Evolutionary conservation across 1,139 yeast species (phyloP).

Genomic region (Kodamaea arcana): DNA sequence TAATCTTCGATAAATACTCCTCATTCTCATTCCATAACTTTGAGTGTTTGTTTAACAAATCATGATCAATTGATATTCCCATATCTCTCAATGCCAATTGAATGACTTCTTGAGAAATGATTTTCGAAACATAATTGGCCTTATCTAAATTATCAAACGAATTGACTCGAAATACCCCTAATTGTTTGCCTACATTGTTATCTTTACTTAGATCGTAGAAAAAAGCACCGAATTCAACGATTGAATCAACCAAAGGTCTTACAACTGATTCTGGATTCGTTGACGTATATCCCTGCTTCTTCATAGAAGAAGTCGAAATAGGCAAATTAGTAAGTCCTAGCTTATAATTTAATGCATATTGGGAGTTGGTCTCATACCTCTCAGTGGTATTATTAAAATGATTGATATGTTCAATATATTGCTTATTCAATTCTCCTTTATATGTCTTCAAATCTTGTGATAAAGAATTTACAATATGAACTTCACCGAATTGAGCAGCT

Average conservation of each 20-base stretch:
- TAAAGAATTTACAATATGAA: conserved; percentile 55
- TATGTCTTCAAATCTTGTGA: conserved; percentile 36
- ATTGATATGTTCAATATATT: conserved; percentile 29
- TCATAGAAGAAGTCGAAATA: conserved; percentile 29
- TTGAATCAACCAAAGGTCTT: conserved; percentile 39
- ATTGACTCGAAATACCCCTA: conserved; percentile 63
- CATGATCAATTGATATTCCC: conserved; percentile 33
- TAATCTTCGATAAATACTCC: conserved; percentile 41
- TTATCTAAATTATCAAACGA: conserved; percentile 65
- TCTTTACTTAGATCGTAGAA: conserved; percentile 50
- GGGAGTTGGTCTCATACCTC: conserved; percentile 1
- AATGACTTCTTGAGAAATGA: conserved; percentile 59
- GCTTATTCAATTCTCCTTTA: conserved; percentile 31
- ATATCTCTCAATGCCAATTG: conserved; percentile 56
- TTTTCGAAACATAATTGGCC: conserved; percentile 55
- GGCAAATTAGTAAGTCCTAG: conserved; percentile 32
- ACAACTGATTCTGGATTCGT: conserved; percentile 38
- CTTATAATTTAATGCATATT: conserved; percentile 12
- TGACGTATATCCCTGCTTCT: conserved; percentile 34
- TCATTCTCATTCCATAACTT: conserved; percentile 62
- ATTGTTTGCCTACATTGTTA: conserved; percentile 58
- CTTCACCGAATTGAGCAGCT: conserved; percentile 57
- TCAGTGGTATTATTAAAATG: conserved; percentile 18
- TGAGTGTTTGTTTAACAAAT: conserved; percentile 49
- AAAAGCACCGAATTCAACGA: conserved; percentile 61